Evolutionary conservation across 768 basidiomycete genomes (phyloP).

Genomic region (Naganishia vaughanmartiniae): DNA sequence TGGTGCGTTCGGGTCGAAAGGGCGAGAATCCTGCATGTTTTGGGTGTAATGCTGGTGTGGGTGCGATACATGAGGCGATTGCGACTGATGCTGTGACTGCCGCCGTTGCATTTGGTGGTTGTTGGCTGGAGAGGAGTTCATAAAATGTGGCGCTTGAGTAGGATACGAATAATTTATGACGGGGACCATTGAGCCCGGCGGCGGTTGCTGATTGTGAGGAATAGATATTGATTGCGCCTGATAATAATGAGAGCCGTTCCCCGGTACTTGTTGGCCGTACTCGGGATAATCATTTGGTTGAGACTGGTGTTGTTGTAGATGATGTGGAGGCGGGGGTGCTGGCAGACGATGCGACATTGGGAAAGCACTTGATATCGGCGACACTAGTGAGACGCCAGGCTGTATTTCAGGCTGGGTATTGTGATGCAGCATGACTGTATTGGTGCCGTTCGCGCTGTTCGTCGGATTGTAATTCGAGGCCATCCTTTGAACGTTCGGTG

Average conservation of each 20-base stretch:
- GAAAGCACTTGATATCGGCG: slow-evolving; percentile 39
- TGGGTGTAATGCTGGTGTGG: slow-evolving; percentile 21
- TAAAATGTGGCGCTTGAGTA: neutral
- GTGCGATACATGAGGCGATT: slow-evolving; percentile 14
- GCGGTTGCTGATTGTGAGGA: slow-evolving; percentile 12
- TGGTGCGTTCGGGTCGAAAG: neutral
- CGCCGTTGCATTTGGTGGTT: slow-evolving; percentile 7
- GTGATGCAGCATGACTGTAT: slow-evolving; percentile 26
- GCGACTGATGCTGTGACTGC: slow-evolving; percentile 19
- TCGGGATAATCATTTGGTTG: slow-evolving; percentile 23
- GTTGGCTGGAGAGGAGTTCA: neutral
- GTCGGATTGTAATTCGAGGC: slow-evolving; percentile 4
- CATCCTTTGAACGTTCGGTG: slow-evolving; percentile 45
- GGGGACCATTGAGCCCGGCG: neutral
- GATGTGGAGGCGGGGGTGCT: slow-evolving; percentile 31
- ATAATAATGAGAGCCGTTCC: slow-evolving; percentile 4
- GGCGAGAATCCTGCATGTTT: slow-evolving; percentile 3
- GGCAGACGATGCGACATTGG: slow-evolving; percentile 37
- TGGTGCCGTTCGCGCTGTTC: slow-evolving; percentile 25
- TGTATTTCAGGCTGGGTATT: slow-evolving; percentile 34
- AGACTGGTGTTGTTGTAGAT: slow-evolving; percentile 33
- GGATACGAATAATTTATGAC: slow-evolving; percentile 24
- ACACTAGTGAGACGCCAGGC: slow-evolving; percentile 31
- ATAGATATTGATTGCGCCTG: slow-evolving; percentile 12
- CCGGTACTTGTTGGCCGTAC: slow-evolving; percentile 26